Evolutionary conservation across 768 basidiomycete genomes (phyloP).

Genomic region (Pulveroboletus ravenelii): DNA sequence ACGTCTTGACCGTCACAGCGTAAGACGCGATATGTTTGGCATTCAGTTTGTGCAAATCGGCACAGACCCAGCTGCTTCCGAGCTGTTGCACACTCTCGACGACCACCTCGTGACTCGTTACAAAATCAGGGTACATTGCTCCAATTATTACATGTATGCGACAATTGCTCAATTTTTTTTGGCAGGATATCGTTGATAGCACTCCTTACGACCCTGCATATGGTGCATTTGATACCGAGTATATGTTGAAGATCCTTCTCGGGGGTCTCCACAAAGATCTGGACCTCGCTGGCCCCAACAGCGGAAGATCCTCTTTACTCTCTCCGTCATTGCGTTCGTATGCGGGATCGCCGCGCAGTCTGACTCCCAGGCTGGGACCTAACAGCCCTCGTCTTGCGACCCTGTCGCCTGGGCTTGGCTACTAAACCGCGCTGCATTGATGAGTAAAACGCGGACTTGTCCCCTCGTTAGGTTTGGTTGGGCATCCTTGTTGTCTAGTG

Average conservation of each 20-base stretch:
- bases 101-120: conserved; percentile 32
- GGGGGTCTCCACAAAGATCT: conserved; percentile 21
- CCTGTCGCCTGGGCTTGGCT: conserved; percentile 11
- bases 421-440: neutral
- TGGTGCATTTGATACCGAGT: conserved; percentile 31
- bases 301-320: conserved; percentile 6
- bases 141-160: neutral
- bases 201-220: conserved; percentile 34
- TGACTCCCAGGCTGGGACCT: conserved; percentile 6
- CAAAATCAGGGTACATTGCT: conserved; percentile 27
- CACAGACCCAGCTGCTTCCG: conserved; percentile 32
- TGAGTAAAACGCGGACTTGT: neutral
- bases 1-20: conserved; percentile 34
- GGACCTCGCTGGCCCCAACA: conserved; percentile 10
- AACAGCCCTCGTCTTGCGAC: conserved; percentile 12
- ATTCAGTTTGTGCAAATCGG: conserved; percentile 48
- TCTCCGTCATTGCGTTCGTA: conserved; percentile 4
- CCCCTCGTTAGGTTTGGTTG: neutral
- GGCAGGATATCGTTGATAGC: conserved; percentile 45
- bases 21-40: conserved; percentile 38
- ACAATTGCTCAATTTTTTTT: neutral
- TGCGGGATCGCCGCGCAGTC: conserved; percentile 12
- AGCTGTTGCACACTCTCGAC: conserved; percentile 38
- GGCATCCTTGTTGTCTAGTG: neutral
- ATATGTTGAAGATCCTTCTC: conserved; percentile 33